Percentiles rank a stretch among this genome's conserved stretches.
These are phyloP conservation scores for Infundibulicybe gibba DNA, from an alignment of 768 basidiomycete species.

Conservation along the genomic window DNA sequence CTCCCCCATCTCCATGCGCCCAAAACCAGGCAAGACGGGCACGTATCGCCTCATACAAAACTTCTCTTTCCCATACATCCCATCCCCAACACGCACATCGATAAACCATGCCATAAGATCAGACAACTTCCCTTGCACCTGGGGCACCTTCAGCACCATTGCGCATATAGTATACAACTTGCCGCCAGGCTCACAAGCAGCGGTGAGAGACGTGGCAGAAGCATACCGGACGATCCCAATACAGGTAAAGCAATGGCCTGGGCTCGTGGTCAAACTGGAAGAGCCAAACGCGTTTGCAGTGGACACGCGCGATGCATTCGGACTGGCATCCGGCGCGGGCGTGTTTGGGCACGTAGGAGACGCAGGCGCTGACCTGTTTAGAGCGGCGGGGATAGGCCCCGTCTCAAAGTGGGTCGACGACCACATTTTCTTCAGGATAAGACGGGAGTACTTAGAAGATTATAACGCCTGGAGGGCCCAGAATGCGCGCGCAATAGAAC, in stretches of 20 bases:
- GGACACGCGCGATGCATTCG: slow-evolving; percentile 15
- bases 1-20: neutral
- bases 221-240: neutral
- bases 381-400: slow-evolving; percentile 14
- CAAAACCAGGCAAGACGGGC: neutral
- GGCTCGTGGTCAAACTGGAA: neutral
- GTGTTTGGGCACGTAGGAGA: slow-evolving; percentile 14
- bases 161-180: neutral
- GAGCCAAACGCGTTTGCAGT: slow-evolving; percentile 6
- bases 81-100: neutral
- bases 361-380: slow-evolving; percentile 11
- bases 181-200: neutral
- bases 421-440: slow-evolving; percentile 17
- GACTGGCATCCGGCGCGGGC: slow-evolving; percentile 5
- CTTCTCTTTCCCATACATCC: neutral
- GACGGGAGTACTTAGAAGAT: slow-evolving; percentile 10
- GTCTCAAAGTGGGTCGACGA: slow-evolving; percentile 21
- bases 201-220: neutral
- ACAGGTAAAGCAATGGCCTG: neutral
- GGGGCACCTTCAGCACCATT: neutral
- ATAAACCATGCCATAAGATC: neutral
- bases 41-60: neutral
- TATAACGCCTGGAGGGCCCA: slow-evolving; percentile 13
- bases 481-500: slow-evolving; percentile 4
- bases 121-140: neutral